Conservation (phyloP, 2,329 filamentous ascomycete genomes). For the Phyllosticta citribraziliensis region DNA sequence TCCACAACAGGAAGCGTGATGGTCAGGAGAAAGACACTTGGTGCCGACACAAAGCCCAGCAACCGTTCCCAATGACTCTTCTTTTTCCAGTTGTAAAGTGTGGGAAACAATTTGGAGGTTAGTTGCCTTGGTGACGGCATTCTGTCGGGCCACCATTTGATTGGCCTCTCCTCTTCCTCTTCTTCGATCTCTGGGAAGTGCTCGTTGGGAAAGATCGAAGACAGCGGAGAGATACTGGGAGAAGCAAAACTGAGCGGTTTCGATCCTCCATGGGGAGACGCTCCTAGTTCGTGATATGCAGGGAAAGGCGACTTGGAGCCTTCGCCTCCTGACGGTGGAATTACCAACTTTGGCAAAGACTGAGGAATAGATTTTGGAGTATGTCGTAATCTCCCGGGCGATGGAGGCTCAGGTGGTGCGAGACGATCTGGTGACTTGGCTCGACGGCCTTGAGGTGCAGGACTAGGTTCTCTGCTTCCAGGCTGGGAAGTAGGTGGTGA, state of each 20-base stretch:
- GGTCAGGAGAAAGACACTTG: slow-evolving; percentile 81
- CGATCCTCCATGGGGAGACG: slow-evolving; percentile 33
- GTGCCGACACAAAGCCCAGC: slow-evolving; percentile 72
- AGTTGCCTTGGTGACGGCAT: slow-evolving; percentile 63
- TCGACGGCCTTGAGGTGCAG: slow-evolving; percentile 16
- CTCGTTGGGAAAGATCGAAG: slow-evolving; percentile 39
- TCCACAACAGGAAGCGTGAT: slow-evolving; percentile 89
- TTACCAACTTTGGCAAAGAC: slow-evolving; percentile 30
- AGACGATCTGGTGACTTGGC: slow-evolving; percentile 20
- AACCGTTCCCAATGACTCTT: slow-evolving; percentile 81
- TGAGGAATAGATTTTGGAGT: slow-evolving; percentile 14
- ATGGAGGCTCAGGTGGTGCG: slow-evolving; percentile 29
- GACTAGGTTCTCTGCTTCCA: slow-evolving; percentile 20
- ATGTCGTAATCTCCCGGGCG: neutral
- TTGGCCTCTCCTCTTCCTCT: slow-evolving; percentile 31
- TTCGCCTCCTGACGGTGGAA: slow-evolving; percentile 21
- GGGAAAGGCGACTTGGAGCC: slow-evolving; percentile 55
- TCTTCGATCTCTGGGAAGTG: slow-evolving; percentile 35
- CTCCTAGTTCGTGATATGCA: slow-evolving; percentile 47
- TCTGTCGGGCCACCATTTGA: slow-evolving; percentile 74
- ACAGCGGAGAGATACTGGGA: slow-evolving; percentile 36
- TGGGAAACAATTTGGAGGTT: slow-evolving; percentile 72
- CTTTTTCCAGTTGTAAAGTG: slow-evolving; percentile 67
- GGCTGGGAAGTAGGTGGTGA: slow-evolving; percentile 28
- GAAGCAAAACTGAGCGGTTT: slow-evolving; percentile 47